Evolutionary conservation across 2,329 filamentous ascomycete genomes (phyloP), one percentile per base, ranked within the genome.

Genomic region (Blastomyces gilchristii): DNA sequence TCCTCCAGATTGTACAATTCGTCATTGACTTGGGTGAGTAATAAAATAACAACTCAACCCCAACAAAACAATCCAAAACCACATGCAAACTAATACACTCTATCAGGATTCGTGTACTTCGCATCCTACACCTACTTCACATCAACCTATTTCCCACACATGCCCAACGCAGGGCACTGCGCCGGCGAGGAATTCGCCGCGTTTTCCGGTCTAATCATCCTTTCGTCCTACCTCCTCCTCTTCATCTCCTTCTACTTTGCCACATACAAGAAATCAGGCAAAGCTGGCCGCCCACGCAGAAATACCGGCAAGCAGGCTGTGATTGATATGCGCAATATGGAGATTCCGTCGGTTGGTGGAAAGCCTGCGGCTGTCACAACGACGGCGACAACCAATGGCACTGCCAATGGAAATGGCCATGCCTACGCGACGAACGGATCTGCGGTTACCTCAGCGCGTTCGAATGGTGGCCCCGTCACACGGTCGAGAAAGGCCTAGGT

Each of bases 221-320:
- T 96, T 73, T 90, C 85, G 77, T 93, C 89, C 47, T 96, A 96
- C 84, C 85, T 96, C 63, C 83, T 96, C 66, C 88, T 96, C 68
- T 96, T 96, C 85, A 93, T 96, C 79, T 90, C 87, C 54, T 96
- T 96, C 85, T 96, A 96, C 83, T 82, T 93, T 69, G 89, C 90
- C 67, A 96, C 91, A 58, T 96, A 96, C 75, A 83, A 82, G 73
- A 90, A 89, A 81, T 84, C 81, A 25, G 65, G 41, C 22, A 67
- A 70, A 60, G 57, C 54, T 37, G 69, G 65, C 61, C 68, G 78
- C 43, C 77, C 74, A 64, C 77, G 74, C 66, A 74, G 76, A 69
- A 79, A 79, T 71, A 91, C 87, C 70, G 89, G 90, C 72, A 92
- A 90, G 78, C 94, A 93, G 82, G 85, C 87, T 64, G 79, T 94